Percentiles rank a stretch among this genome's conserved stretches.
phyloP scores from a whole-genome alignment of 257 asterid genomes.

The Henckelia pumila region DNA sequence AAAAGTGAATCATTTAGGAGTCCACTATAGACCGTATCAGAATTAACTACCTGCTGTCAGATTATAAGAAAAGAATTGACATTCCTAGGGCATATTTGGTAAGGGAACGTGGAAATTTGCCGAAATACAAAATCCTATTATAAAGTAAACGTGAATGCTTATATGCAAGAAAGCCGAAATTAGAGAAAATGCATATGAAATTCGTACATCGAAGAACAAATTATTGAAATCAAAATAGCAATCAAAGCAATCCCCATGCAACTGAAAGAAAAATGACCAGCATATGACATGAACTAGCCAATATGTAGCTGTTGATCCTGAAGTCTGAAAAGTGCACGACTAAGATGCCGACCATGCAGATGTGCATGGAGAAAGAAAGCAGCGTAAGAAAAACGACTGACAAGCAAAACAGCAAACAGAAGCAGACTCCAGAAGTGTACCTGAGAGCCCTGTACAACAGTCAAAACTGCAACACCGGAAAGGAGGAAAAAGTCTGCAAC shows the following conservation, averaged over 20 bases:
- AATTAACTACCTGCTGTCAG: too few relatives aligned
- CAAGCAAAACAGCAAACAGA: conserved; percentile 15
- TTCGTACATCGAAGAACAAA: not conserved
- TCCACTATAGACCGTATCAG: not conserved
- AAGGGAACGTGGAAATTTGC: not conserved
- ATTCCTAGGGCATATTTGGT: not conserved
- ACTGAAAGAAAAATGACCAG: not conserved
- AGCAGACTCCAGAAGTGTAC: conserved; percentile 36
- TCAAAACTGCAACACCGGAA: conserved; percentile 71
- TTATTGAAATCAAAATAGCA: not conserved
- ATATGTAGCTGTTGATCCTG: not conserved
- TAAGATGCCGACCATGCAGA: not conserved
- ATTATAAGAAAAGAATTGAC: not conserved
- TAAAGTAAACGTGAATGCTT: not conserved
- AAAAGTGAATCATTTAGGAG: not conserved
- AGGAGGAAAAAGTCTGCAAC: conserved; percentile 68
- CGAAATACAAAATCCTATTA: not conserved
- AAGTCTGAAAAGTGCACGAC: not conserved
- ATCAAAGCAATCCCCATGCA: not conserved
- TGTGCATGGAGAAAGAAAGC: not conserved
- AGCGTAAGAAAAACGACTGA: not conserved
- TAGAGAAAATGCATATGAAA: not conserved
- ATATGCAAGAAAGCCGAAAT: not conserved
- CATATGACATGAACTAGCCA: not conserved
- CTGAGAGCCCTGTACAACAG: conserved; percentile 94